phyloP scores from a whole-genome alignment of 2,329 filamentous ascomycete genomes.

The Aspergillus chevalieri region DNA sequence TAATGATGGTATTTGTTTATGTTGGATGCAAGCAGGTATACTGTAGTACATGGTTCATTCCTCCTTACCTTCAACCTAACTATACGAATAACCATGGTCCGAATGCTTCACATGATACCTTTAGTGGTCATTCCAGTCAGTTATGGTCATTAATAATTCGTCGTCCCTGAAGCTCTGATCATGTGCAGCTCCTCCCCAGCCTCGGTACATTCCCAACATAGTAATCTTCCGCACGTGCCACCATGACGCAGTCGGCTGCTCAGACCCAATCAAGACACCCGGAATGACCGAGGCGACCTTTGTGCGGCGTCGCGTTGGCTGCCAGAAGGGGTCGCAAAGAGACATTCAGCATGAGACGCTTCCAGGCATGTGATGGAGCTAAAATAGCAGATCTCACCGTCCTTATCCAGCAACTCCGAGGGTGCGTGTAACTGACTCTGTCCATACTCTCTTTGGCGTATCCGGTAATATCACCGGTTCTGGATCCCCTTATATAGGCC shows the following conservation, averaged over 20 bases:
- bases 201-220: conserved; percentile 16
- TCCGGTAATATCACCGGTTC: no score
- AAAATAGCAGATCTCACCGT: no score
- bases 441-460: no score
- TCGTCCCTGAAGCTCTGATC: not conserved
- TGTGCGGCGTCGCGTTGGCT: not conserved
- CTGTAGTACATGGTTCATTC: conserved; percentile 1
- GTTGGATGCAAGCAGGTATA: conserved; percentile 10
- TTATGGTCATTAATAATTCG: not conserved
- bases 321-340: not conserved
- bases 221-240: not conserved
- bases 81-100: no score
- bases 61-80: not conserved
- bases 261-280: conserved; percentile 11
- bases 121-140: not conserved
- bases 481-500: conserved; percentile 2
- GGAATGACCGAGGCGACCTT: not conserved
- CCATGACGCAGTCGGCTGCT: conserved; percentile 11
- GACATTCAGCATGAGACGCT: no score
- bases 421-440: no score
- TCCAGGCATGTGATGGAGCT: no score
- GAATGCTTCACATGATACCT: not conserved
- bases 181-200: conserved; percentile 3
- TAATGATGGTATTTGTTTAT: conserved; percentile 23
- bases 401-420: no score